Conservation (phyloP, 805 yeast genomes). For the Ogataea minuta region DNA sequence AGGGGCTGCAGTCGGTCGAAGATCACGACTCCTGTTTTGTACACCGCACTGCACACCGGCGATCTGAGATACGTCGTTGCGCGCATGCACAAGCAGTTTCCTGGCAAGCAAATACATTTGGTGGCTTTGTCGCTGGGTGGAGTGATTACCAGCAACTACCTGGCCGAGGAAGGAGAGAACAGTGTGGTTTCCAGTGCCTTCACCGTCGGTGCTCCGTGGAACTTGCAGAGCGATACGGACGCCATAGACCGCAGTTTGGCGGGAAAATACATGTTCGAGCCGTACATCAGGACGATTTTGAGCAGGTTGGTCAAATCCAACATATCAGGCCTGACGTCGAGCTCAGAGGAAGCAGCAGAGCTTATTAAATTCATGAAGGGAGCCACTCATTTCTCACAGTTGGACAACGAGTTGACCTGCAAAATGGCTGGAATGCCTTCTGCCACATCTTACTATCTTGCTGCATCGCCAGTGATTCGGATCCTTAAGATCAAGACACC, state of each 20-base stretch:
- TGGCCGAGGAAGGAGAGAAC: conserved; percentile 63
- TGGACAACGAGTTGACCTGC: conserved; percentile 62
- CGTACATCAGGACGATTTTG: conserved; percentile 41
- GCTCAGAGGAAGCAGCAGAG: conserved; percentile 28
- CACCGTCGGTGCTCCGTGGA: conserved; percentile 71
- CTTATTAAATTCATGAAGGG: conserved; percentile 35
- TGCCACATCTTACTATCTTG: conserved; percentile 61
- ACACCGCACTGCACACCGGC: conserved; percentile 66
- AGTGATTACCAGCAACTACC: conserved; percentile 59
- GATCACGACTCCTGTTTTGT: conserved; percentile 64
- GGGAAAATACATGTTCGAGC: conserved; percentile 42
- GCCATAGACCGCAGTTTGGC: conserved; percentile 39
- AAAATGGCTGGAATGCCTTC: conserved; percentile 60
- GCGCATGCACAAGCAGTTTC: conserved; percentile 49
- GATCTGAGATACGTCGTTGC: conserved; percentile 62
- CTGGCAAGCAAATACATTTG: conserved; percentile 60
- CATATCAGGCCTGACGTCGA: conserved; percentile 33
- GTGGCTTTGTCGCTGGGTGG: conserved; percentile 77
- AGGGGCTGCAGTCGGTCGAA: conserved; percentile 79
- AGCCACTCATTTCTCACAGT: conserved; percentile 46
- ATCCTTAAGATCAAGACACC: conserved; percentile 60
- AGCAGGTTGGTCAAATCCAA: conserved; percentile 46
- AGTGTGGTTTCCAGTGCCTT: conserved; percentile 56
- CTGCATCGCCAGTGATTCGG: conserved; percentile 60
- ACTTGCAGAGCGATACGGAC: conserved; percentile 53